These are phyloP conservation scores for Stagonosporopsis cucurbitacearum DNA, from an alignment of 2,329 filamentous ascomycete species.

Conservation along the genomic window DNA sequence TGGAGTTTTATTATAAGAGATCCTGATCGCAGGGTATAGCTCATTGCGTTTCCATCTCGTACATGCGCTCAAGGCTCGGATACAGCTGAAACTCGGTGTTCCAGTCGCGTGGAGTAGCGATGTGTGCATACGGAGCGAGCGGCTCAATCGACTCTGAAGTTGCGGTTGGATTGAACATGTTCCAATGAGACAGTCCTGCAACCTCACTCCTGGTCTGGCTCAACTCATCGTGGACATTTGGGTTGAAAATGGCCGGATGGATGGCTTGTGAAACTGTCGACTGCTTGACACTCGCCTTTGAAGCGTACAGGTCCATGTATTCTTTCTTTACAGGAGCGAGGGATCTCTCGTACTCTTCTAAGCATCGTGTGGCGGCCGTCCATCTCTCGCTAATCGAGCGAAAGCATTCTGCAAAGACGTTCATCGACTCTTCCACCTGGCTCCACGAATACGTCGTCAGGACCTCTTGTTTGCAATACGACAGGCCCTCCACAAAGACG, in stretches of 20 bases:
- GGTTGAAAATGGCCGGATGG: constrained; percentile 2
- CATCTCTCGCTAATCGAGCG: constrained; percentile 45
- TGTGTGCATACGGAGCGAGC: constrained; percentile 30
- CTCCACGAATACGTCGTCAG: constrained; percentile 34
- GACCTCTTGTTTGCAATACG: constrained; percentile 42
- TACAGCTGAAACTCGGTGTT: constrained; percentile 40
- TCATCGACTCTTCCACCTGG: constrained; percentile 41
- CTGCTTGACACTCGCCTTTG: constrained; percentile 31
- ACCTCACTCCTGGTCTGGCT: constrained; percentile 21
- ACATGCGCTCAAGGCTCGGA: constrained; percentile 13
- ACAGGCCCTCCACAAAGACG: constrained; percentile 42
- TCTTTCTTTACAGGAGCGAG: constrained; percentile 42
- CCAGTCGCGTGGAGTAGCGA: constrained; percentile 40
- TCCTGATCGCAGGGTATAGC: not conserved
- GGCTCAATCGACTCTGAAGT: constrained; percentile 29
- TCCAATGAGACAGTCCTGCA: constrained; percentile 40
- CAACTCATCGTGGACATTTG: not conserved
- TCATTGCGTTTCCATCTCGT: constrained; percentile 9
- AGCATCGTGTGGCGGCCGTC: constrained; percentile 42
- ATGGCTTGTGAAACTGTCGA: constrained; percentile 17
- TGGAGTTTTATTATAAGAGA: not conserved
- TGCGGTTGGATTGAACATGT: constrained; percentile 39
- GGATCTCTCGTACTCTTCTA: constrained; percentile 44
- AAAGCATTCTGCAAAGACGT: constrained; percentile 42
- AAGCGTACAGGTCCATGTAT: constrained; percentile 41